These are phyloP conservation scores for Eimeria falciformis DNA, from an alignment of 169 alveolate species.

Conservation along the genomic window DNA sequence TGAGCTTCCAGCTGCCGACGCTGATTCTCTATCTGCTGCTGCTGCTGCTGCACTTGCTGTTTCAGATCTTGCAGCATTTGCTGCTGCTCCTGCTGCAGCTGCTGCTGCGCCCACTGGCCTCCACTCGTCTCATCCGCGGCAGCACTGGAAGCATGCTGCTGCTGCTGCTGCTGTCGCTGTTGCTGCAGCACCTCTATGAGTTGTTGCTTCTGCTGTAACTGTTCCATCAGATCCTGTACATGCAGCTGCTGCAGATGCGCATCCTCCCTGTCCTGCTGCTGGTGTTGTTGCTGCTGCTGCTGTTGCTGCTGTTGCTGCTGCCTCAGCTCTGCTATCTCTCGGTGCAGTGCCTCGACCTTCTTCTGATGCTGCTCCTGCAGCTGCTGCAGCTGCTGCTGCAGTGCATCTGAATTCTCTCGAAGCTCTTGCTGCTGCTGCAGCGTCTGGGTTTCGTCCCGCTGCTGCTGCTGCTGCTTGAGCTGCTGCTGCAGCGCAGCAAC, in stretches of 20 bases:
- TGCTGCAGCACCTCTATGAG: neutral
- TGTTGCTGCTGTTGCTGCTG: slow-evolving; percentile 25
- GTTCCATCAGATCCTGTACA: neutral
- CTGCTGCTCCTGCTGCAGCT: neutral
- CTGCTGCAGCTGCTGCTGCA: slow-evolving; percentile 8
- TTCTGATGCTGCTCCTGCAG: neutral
- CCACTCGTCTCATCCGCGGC: too few species aligned
- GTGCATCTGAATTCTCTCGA: neutral
- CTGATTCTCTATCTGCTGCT: neutral
- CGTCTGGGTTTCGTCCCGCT: too few species aligned
- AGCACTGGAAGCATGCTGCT: neutral
- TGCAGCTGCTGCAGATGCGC: too few species aligned
- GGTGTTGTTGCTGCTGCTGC: slow-evolving; percentile 19
- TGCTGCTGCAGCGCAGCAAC: neutral
- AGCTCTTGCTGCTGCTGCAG: slow-evolving; percentile 14
- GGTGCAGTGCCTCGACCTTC: neutral
- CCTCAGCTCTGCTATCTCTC: neutral
- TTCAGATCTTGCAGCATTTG: neutral
- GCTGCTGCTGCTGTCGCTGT: neutral
- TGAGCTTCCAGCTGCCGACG: neutral
- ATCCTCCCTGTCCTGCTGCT: slow-evolving; percentile 17
- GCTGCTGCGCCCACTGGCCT: neutral
- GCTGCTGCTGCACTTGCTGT: slow-evolving; percentile 12
- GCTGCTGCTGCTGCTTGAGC: slow-evolving; percentile 9
- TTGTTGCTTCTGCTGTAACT: neutral